Evolutionary conservation across 106 monocot species (phyloP).

Genomic region (Phalaenopsis equestris): DNA sequence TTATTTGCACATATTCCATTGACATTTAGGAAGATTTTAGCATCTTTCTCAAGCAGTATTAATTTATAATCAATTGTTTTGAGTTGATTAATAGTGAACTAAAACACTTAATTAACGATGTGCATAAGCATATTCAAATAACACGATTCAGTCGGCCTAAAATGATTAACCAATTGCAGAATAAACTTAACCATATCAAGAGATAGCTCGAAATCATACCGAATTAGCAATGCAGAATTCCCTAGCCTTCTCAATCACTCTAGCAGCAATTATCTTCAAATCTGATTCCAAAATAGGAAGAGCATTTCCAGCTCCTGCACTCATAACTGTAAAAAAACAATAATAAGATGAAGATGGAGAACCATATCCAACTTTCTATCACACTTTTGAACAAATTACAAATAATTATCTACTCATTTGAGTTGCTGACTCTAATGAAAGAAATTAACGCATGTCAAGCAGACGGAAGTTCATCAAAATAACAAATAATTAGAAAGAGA

Average conservation of each 20-base stretch:
- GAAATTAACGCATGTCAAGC: too few relatives aligned
- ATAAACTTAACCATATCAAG: background rate
- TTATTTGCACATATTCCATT: too few relatives aligned
- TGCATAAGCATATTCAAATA: background rate
- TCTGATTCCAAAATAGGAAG: background rate
- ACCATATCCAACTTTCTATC: background rate
- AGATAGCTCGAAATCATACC: background rate
- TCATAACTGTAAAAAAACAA: background rate
- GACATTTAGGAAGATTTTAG: background rate
- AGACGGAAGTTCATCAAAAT: too few relatives aligned
- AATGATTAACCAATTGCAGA: background rate
- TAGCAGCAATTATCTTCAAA: background rate
- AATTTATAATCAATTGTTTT: background rate
- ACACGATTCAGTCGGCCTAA: background rate
- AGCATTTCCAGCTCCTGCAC: background rate
- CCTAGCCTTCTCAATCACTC: slow-evolving; percentile 2
- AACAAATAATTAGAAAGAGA: too few relatives aligned
- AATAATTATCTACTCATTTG: background rate
- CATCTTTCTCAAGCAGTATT: background rate
- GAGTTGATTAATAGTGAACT: background rate
- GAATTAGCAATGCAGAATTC: background rate
- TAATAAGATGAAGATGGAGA: background rate
- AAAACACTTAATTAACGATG: background rate
- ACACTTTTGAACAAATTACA: background rate
- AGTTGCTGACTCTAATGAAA: background rate